Percentiles rank a stretch among this genome's conserved stretches.
phyloP scores from a whole-genome alignment of 495 filamentous ascomycete species.

The Podospora comata region DNA sequence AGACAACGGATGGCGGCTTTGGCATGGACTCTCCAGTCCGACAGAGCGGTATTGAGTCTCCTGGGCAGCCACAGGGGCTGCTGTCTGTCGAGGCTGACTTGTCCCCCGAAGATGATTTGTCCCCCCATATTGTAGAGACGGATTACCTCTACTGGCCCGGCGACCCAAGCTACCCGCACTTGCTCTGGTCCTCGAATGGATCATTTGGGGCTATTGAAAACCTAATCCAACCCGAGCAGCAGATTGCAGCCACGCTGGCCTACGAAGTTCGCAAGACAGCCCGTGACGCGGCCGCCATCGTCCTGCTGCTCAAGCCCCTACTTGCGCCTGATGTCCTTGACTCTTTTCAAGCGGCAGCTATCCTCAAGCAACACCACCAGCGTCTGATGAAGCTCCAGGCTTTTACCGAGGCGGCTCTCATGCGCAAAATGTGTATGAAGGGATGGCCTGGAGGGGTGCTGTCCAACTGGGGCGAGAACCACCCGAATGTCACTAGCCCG shows the following conservation, averaged over 20 bases:
- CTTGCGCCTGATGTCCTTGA: conserved; percentile 49
- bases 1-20: conserved; percentile 25
- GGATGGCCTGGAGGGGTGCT: conserved; percentile 45
- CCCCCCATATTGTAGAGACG: conserved; percentile 44
- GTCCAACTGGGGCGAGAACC: conserved; percentile 44
- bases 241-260: conserved; percentile 45
- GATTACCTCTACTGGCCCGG: conserved; percentile 50
- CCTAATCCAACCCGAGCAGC: conserved; percentile 48
- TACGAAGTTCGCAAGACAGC: conserved; percentile 47
- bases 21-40: not conserved
- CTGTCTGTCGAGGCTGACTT: conserved; percentile 10
- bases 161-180: conserved; percentile 48
- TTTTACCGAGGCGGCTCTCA: conserved; percentile 63
- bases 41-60: conserved; percentile 11
- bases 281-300: conserved; percentile 49
- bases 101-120: conserved; percentile 31
- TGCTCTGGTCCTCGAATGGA: conserved; percentile 20
- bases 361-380: conserved; percentile 63
- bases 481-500: conserved; percentile 58
- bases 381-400: conserved; percentile 62
- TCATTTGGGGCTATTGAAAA: conserved; percentile 15
- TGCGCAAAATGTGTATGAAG: conserved; percentile 62
- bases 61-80: conserved; percentile 1
- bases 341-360: conserved; percentile 45
- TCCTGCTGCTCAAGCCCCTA: conserved; percentile 51